Evolutionary conservation across 139 green algal genomes (phyloP).

Genomic region (Trebouxia sp.): DNA sequence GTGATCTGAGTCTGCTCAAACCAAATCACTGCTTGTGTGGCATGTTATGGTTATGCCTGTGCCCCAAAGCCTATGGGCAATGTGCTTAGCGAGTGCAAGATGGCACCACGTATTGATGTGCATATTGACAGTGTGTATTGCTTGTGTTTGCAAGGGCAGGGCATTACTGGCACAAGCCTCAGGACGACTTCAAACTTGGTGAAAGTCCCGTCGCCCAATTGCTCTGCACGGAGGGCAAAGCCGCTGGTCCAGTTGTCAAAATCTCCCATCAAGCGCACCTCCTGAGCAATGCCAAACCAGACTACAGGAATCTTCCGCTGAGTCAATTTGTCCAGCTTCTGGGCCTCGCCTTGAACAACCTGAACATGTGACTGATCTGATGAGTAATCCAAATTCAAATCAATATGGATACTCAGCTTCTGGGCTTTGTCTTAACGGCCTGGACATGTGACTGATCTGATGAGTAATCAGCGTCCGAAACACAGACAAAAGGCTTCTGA

Average conservation of each 20-base stretch:
- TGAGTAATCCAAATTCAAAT: too few relatives aligned
- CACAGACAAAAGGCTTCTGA: not conserved
- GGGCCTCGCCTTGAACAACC: not conserved
- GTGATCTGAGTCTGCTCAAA: too few relatives aligned
- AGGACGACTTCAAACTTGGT: not conserved
- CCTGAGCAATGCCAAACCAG: conserved; percentile 17
- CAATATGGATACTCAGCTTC: too few relatives aligned
- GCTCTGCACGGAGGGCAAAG: conserved; percentile 51
- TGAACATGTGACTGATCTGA: not conserved
- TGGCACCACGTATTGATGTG: too few relatives aligned
- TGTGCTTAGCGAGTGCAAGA: too few relatives aligned
- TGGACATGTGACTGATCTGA: not conserved
- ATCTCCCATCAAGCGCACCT: conserved; percentile 51
- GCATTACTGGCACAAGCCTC: conserved; percentile 8
- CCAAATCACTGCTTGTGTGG: not conserved
- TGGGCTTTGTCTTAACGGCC: too few relatives aligned
- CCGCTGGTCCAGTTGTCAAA: conserved; percentile 74
- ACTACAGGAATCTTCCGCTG: not conserved
- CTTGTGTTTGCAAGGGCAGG: too few relatives aligned
- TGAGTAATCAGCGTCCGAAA: not conserved
- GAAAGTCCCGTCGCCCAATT: conserved; percentile 30
- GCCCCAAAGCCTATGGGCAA: not conserved
- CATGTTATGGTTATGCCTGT: not conserved
- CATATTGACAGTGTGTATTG: too few relatives aligned
- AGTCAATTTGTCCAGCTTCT: not conserved